Conservation (phyloP, 805 yeast genomes). For the Sugiyamaella qingdaonensis region DNA sequence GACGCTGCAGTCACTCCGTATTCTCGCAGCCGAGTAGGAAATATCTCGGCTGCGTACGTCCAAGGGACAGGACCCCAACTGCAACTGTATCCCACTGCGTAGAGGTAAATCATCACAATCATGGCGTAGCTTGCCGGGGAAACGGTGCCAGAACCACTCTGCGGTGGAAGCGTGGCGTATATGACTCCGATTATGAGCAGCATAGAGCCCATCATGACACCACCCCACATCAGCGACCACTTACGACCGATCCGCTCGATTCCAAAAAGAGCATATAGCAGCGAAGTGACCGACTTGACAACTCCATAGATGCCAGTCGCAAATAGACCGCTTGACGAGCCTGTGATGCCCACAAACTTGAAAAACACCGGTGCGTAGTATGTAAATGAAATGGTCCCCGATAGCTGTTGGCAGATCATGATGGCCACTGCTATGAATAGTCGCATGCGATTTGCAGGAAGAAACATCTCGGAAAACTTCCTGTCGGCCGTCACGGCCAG, state of each 20-base stretch:
- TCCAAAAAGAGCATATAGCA: slow-evolving; percentile 10
- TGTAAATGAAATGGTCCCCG: slow-evolving; percentile 86
- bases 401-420: slow-evolving; percentile 72
- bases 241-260: slow-evolving; percentile 19
- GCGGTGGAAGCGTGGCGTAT: slow-evolving; percentile 15
- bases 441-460: slow-evolving; percentile 21
- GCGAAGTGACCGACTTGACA: slow-evolving; percentile 17
- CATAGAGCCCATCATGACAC: slow-evolving; percentile 16
- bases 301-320: slow-evolving; percentile 23
- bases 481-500: slow-evolving; percentile 43
- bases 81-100: slow-evolving; percentile 58
- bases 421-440: slow-evolving; percentile 47
- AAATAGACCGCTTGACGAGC: slow-evolving; percentile 16
- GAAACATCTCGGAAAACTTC: slow-evolving; percentile 45
- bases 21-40: slow-evolving; percentile 71
- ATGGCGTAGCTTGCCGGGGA: slow-evolving; percentile 35
- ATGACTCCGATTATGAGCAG: slow-evolving; percentile 15
- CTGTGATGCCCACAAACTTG: slow-evolving; percentile 52
- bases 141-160: background rate
- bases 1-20: slow-evolving; percentile 76
- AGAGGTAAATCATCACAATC: slow-evolving; percentile 60
- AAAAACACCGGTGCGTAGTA: slow-evolving; percentile 86
- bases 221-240: slow-evolving; percentile 18
- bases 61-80: slow-evolving; percentile 88
- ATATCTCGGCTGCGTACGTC: slow-evolving; percentile 79